A percentile compares a stretch with the other conserved stretches of the same genome.
Conservation (phyloP, 2,329 filamentous ascomycete genomes). For the Curvularia eragrostidis region DNA sequence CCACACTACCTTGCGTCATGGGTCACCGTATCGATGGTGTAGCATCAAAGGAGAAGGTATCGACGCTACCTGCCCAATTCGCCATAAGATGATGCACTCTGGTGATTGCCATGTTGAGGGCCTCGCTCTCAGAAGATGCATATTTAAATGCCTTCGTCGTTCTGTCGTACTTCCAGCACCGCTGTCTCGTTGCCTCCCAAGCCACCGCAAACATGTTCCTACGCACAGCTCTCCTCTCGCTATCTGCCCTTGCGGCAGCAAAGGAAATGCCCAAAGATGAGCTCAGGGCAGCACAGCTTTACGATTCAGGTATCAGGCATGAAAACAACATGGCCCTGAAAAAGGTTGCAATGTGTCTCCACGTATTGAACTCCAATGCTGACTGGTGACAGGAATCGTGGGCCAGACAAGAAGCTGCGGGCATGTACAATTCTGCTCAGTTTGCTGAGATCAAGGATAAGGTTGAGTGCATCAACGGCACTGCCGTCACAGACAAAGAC, state of each 20-base stretch:
- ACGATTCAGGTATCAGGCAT: constrained; percentile 51
- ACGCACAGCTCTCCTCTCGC: constrained; percentile 38
- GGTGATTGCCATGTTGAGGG: constrained; percentile 18
- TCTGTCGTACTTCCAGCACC: background rate
- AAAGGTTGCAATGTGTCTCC: constrained; percentile 26
- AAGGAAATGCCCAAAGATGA: constrained; percentile 47
- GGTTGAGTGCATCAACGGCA: constrained; percentile 47
- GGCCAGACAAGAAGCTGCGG: constrained; percentile 43
- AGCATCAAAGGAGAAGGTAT: constrained; percentile 38
- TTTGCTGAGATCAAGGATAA: constrained; percentile 45
- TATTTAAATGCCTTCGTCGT: constrained; percentile 31
- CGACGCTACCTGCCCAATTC: constrained; percentile 39
- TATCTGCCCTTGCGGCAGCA: constrained; percentile 44
- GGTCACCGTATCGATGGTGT: constrained; percentile 20
- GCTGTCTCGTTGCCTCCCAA: constrained; percentile 12
- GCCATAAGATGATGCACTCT: constrained; percentile 26
- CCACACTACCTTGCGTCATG: constrained; percentile 20
- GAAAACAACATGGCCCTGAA: constrained; percentile 47
- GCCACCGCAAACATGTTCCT: constrained; percentile 35
- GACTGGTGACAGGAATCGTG: constrained; percentile 46
- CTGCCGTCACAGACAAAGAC: constrained; percentile 44
- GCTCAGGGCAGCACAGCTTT: constrained; percentile 45
- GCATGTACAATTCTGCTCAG: constrained; percentile 44
- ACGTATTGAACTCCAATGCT: constrained; percentile 15
- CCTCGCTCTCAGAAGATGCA: constrained; percentile 13